These are phyloP conservation scores for Cucurbita maxima DNA, from an alignment of 306 rosid genomes.

Conservation along the genomic window DNA sequence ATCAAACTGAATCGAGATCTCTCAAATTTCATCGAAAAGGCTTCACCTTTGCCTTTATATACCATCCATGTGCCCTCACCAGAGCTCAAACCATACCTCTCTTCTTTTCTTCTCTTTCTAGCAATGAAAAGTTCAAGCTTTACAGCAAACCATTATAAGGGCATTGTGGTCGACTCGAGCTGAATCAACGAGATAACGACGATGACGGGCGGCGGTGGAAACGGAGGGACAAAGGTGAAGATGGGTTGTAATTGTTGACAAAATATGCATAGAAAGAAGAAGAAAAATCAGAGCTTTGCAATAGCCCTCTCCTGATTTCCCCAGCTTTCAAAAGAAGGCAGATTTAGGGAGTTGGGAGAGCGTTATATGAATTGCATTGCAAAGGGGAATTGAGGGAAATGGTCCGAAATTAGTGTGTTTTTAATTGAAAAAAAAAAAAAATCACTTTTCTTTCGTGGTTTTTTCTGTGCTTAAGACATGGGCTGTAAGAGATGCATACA, in stretches of 20 bases:
- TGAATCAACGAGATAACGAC: neutral
- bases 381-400: conserved; percentile 95
- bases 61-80: conserved; percentile 46
- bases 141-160: neutral
- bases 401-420: conserved; percentile 59
- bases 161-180: neutral
- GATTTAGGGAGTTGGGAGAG: conserved; percentile 48
- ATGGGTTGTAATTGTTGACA: conserved; percentile 8
- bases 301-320: conserved; percentile 62
- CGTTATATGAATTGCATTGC: conserved; percentile 61
- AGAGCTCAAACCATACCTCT: conserved; percentile 12
- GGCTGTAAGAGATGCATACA: conserved; percentile 99
- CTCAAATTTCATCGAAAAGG: conserved; percentile 20
- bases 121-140: neutral
- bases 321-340: conserved; percentile 22
- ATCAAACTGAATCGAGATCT: neutral
- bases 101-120: neutral
- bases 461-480: conserved; percentile 26
- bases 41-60: conserved; percentile 53
- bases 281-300: conserved; percentile 47
- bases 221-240: conserved; percentile 9
- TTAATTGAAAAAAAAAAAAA: neutral
- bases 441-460: neutral
- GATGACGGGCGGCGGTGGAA: conserved; percentile 5
- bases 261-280: conserved; percentile 5